Evolutionary conservation across 2,329 filamentous ascomycete genomes (phyloP), one percentile per base, ranked within the genome.

Genomic region (Hirsutella rhossiliensis): DNA sequence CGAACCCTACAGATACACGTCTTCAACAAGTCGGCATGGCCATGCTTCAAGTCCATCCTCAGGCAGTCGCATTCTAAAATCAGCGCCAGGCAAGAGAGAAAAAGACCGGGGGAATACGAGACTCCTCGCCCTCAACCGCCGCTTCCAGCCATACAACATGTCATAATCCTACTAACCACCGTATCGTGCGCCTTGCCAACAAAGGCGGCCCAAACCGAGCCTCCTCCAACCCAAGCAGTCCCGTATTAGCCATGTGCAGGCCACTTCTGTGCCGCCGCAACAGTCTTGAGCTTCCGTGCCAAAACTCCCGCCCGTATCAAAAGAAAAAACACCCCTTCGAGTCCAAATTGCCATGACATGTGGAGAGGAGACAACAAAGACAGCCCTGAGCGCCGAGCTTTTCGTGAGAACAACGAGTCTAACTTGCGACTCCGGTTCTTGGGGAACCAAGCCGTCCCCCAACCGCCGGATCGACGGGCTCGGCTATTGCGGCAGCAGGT

Each of bases 401-500:
- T 46, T 46, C 41, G 44, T 43, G 44, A 40, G 44, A 46, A 43
- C 30, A 38, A 34, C 19, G 23, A 43, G 40, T 50, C 42, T 44
- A 41, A 38, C 30, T 15, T 36, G 36, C 28, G 19, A 41, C 15
- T 38, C 43, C 41, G 29, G 43, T 42, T 20, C 40, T 36, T 19
- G 15, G 37, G 40, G 36, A 31, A 40, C 19, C 28, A 17, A 40
- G 40, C 38, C 36, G 42, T 46, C 42, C 38, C 43, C 49, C 34
- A 15, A n/a, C 12, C 2, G 31, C 15, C 17, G 30, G 32, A 34
- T 37, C 11, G 36, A 32, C 41, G 18, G 20, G 41, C 30, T 32
- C 40, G n/a, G 44, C 66, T 63, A 82, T 65, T 80, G 73, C 6
- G 82, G 82, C 40, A 84, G 68, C 67, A 86, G 78, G 50, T 72